These are phyloP conservation scores for Wickerhamia fluorescens DNA, from an alignment of 805 yeast genomes.

Conservation along the genomic window DNA sequence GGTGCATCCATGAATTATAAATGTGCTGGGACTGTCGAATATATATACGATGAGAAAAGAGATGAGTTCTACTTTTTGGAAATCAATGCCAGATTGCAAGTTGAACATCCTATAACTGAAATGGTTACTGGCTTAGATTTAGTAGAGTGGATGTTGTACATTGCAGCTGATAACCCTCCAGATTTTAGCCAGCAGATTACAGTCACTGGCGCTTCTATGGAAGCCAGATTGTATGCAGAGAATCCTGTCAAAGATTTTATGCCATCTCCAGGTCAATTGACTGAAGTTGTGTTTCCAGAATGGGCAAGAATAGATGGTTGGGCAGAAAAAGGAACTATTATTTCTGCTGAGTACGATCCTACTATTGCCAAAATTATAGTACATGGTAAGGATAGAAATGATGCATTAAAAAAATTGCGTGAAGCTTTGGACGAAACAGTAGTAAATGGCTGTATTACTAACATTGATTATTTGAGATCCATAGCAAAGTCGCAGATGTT, in stretches of 20 bases:
- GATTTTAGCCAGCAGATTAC: constrained; percentile 55
- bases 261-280: constrained; percentile 94
- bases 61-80: constrained; percentile 93
- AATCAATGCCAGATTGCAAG: constrained; percentile 94
- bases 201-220: constrained; percentile 88
- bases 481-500: constrained; percentile 83
- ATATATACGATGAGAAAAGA: constrained; percentile 77
- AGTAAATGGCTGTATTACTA: constrained; percentile 82
- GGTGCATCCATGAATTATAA: constrained; percentile 82
- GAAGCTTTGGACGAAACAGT: constrained; percentile 81
- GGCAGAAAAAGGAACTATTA: constrained; percentile 81
- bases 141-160: constrained; percentile 93
- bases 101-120: constrained; percentile 97
- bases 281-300: constrained; percentile 76
- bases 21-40: constrained; percentile 97
- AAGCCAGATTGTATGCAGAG: constrained; percentile 93
- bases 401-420: constrained; percentile 71
- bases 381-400: constrained; percentile 82
- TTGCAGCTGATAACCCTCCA: constrained; percentile 88
- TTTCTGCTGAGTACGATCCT: constrained; percentile 94
- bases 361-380: constrained; percentile 95
- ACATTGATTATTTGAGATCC: constrained; percentile 81
- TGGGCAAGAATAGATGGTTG: constrained; percentile 95
- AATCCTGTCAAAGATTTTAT: constrained; percentile 91
- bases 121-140: constrained; percentile 89